Evolutionary conservation across 768 basidiomycete species (phyloP), one percentile per base, ranked within the genome.

Genomic region (Porphyrellus cyaneotinctus): DNA sequence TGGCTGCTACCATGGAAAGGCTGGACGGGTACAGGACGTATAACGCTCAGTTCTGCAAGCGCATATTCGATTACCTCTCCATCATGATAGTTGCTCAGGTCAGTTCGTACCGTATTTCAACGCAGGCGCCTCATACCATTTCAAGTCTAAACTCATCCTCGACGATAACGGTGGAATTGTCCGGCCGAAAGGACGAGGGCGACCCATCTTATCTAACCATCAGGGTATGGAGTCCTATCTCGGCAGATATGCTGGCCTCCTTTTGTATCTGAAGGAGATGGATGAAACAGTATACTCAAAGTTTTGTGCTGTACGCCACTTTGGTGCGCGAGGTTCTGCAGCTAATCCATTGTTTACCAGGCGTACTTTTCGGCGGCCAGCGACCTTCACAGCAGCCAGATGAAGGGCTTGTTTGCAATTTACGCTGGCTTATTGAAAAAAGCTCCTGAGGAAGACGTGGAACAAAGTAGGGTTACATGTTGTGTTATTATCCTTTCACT

Each of bases 1-100:
- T 97, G 85, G 92, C 94, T n/a, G 94, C 94, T 8, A 94, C 93
- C 0, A 95, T 95, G 81, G 94, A 94, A 70, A 77, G 94, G 24
- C 73, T 97, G 55, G 83, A 86, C 56, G 95, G 97, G 68, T 98
- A 98, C 65, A 79, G 82, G 53, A 92, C 88, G 2, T 83, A 94
- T 65, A 95, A 95, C 56, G 68, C 77, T 6, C 95, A 97, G 64
- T 98, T 98, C 72, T 94, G 91, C 75, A 95, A 95, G 66, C 81
- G 95, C 23, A 68, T 97, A 37, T 77, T 86, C 44, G 95, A 97
- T 63, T 97, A 90, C 70, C 73, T 97, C 35, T 82, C 86, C 13
- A 90, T 97, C 66, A 89, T 95, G 83, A 90, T 93, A 70, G 88
- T 84, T 50, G 90, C 88, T 26, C 93, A 94, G 79, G 94, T 88